phyloP scores from a whole-genome alignment of 352 stramenopile genomes.

The Pythium rishiriense region DNA sequence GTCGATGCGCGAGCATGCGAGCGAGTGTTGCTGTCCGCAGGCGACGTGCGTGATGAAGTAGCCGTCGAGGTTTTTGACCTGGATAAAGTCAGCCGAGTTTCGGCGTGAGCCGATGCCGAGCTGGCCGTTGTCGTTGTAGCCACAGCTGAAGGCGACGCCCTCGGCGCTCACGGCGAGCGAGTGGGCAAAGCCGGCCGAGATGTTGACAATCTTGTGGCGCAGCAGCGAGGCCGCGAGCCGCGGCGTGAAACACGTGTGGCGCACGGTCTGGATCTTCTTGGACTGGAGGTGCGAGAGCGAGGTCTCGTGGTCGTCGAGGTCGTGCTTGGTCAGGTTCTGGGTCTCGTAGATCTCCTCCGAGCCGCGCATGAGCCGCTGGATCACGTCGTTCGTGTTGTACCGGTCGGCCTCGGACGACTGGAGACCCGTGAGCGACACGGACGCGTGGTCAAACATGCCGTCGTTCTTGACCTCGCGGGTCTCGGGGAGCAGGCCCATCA shows the following conservation, averaged over 20 bases:
- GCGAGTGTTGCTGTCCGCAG: slow-evolving; percentile 77
- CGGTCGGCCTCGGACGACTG: slow-evolving; percentile 25
- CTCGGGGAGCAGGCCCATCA: slow-evolving; percentile 74
- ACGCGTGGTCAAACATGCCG: slow-evolving; percentile 51
- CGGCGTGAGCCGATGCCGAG: slow-evolving; percentile 63
- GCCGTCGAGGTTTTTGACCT: slow-evolving; percentile 45
- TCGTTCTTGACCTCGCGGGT: slow-evolving; percentile 43
- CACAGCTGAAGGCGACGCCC: slow-evolving; percentile 65
- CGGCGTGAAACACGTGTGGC: slow-evolving; percentile 51
- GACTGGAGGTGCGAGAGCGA: slow-evolving; percentile 28
- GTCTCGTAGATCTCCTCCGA: slow-evolving; percentile 71
- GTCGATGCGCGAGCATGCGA: slow-evolving; percentile 48
- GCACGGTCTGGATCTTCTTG: slow-evolving; percentile 61
- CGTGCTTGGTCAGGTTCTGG: slow-evolving; percentile 32
- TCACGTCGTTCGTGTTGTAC: slow-evolving; percentile 50
- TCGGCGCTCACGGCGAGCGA: slow-evolving; percentile 58
- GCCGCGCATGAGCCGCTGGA: slow-evolving; percentile 59
- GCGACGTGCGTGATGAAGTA: slow-evolving; percentile 64
- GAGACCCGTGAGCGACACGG: slow-evolving; percentile 59
- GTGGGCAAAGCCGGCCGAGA: slow-evolving; percentile 74
- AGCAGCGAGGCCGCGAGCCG: slow-evolving; percentile 41
- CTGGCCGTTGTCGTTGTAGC: slow-evolving; percentile 86
- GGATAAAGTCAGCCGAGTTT: slow-evolving; percentile 64
- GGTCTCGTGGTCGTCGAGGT: slow-evolving; percentile 25
- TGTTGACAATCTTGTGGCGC: slow-evolving; percentile 45